Conservation (phyloP, 2,329 filamentous ascomycete species). For the Chaetomiaceae sp. region DNA sequence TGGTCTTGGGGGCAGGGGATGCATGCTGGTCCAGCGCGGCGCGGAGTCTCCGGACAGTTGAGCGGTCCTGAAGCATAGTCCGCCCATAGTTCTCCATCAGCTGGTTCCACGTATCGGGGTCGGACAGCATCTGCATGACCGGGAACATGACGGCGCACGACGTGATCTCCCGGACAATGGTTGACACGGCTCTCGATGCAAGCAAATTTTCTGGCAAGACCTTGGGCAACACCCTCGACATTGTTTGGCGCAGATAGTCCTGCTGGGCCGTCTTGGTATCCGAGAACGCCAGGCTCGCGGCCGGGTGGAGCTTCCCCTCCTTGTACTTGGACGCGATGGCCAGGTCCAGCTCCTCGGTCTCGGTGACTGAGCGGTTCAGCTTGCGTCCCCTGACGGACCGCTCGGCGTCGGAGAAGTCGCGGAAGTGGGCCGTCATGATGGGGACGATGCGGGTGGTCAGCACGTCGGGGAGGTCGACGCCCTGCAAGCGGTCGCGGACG, state of each 20-base stretch:
- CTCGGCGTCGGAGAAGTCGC: constrained; percentile 88
- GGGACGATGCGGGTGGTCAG: constrained; percentile 79
- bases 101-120: constrained; percentile 97
- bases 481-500: constrained; percentile 66
- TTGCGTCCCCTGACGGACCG: constrained; percentile 79
- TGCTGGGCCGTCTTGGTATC: constrained; percentile 84
- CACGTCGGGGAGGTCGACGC: constrained; percentile 78
- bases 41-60: constrained; percentile 85
- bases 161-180: constrained; percentile 83
- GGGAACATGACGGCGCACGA: constrained; percentile 86
- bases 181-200: constrained; percentile 73
- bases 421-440: constrained; percentile 81
- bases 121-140: constrained; percentile 71
- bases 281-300: constrained; percentile 75
- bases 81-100: constrained; percentile 85
- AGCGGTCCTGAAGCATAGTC: constrained; percentile 87
- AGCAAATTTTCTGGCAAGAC: constrained; percentile 70
- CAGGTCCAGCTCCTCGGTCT: constrained; percentile 91
- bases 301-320: constrained; percentile 82
- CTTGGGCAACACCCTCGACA: constrained; percentile 60
- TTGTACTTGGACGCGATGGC: constrained; percentile 94
- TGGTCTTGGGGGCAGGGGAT: constrained; percentile 65
- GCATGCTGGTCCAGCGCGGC: constrained; percentile 93
- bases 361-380: constrained; percentile 82
- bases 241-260: constrained; percentile 73